Conservation (phyloP, 1,284 basidiomycete genomes). For the Macrocystidia cucumis region DNA sequence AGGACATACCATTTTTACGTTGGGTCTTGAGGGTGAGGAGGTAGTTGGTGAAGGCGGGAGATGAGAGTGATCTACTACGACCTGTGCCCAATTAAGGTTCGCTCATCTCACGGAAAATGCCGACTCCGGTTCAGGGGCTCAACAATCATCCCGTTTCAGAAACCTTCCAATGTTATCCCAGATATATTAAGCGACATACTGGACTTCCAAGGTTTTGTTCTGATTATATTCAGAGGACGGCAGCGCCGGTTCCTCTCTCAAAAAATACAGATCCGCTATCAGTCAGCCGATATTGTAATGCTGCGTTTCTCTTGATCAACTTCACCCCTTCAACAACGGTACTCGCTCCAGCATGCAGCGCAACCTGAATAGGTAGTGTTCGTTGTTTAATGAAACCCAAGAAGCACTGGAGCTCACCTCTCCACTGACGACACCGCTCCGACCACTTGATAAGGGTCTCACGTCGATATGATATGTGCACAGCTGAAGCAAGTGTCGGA, state of each 20-base stretch:
- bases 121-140: too few species aligned
- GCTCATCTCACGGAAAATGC: too few species aligned
- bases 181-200: too few species aligned
- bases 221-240: slow-evolving; percentile 31
- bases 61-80: slow-evolving; percentile 1
- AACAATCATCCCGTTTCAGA: too few species aligned
- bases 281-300: slow-evolving; percentile 62
- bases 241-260: slow-evolving; percentile 58
- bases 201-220: neutral
- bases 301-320: slow-evolving; percentile 40
- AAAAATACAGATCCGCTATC: slow-evolving; percentile 61
- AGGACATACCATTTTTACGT: slow-evolving; percentile 39
- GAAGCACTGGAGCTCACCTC: slow-evolving; percentile 38
- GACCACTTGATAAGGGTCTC: slow-evolving; percentile 57
- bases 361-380: slow-evolving; percentile 34
- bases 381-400: slow-evolving; percentile 2
- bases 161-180: too few species aligned
- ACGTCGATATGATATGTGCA: slow-evolving; percentile 65
- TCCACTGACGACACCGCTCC: slow-evolving; percentile 68
- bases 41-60: slow-evolving; percentile 5
- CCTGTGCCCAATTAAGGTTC: too few species aligned
- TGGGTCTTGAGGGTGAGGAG: slow-evolving; percentile 25
- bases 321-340: slow-evolving; percentile 25
- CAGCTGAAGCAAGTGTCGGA: slow-evolving; percentile 46
- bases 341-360: slow-evolving; percentile 48